Evolutionary conservation across 352 stramenopile genomes (phyloP), one percentile per base, ranked within the genome.

Genomic region (Globisporangium rhizosaccharum): DNA sequence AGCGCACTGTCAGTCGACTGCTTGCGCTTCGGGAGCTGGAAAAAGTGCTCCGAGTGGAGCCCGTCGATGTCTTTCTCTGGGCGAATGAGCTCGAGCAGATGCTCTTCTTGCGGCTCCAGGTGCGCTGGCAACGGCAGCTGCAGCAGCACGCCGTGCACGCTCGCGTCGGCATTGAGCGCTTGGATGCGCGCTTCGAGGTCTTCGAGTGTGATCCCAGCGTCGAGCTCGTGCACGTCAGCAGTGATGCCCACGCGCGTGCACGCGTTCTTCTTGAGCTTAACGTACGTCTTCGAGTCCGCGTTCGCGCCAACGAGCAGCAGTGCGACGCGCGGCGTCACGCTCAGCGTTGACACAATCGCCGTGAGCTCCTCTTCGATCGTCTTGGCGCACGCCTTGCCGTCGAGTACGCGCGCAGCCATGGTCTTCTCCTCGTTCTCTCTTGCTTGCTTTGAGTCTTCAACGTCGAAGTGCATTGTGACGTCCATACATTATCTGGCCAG

Each of bases 41-140:
- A 97, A 23, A 99, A 96, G 81, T 99, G 99, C 45, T 89, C 67
- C 54, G 97, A 96, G 72, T 99, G 95, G 46, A 99, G 87, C n/a
- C 97, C 98, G 70, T 99, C 98, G 15, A 99, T 97, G 77, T 99
- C 97, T 66, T 99, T 99, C 11, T 74, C 64, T 3, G 88, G 75
- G 46, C 59, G 68, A 56, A 99, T 97, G 3, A 79, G 67, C 55
- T 97, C 76, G 42, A 99, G 84, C 41, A 99, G 83, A 25, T 52
- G 66, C 57, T 94, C 72, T 70, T 99, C 95, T 68, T 97, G 53
- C 5, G 59, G 10, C 55, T 78, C 68, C 51, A 90, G 61, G 39
- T 85, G 76, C 47, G 58, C 63, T 18, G 84, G 80, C 41, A 94
- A 64, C 26, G 82, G 82, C 59, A 94, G 57, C 74, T 99, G 97